Conservation (phyloP, 345 rosid genomes). For the Pugionium dolabratum region DNA sequence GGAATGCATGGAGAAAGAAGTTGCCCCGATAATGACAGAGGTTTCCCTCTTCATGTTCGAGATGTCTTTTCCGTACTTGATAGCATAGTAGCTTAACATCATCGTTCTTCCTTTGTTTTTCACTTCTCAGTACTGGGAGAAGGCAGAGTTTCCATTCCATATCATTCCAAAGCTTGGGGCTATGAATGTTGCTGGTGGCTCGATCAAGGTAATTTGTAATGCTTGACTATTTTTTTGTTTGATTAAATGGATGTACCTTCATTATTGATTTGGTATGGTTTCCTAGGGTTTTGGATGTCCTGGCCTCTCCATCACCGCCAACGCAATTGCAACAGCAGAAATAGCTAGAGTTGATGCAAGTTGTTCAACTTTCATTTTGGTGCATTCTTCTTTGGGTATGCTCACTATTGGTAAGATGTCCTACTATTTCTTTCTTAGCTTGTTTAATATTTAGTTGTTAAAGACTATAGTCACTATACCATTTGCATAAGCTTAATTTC, state of each 20-base stretch:
- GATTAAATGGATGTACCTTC: not conserved
- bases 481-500: conserved; percentile 9
- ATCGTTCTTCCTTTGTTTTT: conserved; percentile 14
- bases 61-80: conserved; percentile 1
- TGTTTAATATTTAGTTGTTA: conserved; percentile 10
- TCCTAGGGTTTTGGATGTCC: conserved; percentile 94
- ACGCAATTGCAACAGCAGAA: conserved; percentile 72
- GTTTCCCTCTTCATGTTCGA: conserved; percentile 42
- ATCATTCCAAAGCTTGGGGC: conserved; percentile 74
- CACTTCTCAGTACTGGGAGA: conserved; percentile 84
- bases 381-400: conserved; percentile 90
- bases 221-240: conserved; percentile 7
- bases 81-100: not conserved
- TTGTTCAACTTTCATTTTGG: conserved; percentile 81
- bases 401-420: conserved; percentile 80
- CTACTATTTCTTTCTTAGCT: conserved; percentile 1
- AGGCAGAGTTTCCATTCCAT: conserved; percentile 92
- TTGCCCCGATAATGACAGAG: conserved; percentile 88
- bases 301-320: conserved; percentile 71
- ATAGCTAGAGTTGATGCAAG: conserved; percentile 98
- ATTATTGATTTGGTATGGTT: conserved; percentile 26
- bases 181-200: conserved; percentile 71
- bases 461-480: not conserved
- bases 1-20: conserved; percentile 84
- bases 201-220: conserved; percentile 68